Percentiles rank a stretch among this genome's conserved stretches.
Evolutionary conservation across 75 land plant genomes (phyloP).

Genomic region (Cryptomeria japonica): DNA sequence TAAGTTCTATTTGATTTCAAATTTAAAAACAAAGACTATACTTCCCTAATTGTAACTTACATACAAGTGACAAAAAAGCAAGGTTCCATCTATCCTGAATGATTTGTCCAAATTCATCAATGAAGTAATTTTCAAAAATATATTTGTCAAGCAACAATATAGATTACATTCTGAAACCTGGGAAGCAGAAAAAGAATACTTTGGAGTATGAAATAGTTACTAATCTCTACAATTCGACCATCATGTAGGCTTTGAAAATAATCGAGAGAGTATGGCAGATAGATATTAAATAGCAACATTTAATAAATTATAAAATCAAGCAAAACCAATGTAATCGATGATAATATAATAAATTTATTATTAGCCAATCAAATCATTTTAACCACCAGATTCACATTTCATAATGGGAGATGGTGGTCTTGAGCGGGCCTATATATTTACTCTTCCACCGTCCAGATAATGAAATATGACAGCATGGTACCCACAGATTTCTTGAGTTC

Average conservation of each 20-base stretch:
- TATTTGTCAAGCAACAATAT: background rate
- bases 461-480: background rate
- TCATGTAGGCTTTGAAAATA: background rate
- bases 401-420: background rate
- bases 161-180: background rate
- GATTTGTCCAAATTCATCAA: background rate
- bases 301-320: background rate
- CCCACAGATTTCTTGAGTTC: constrained; percentile 5
- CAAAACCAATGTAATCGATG: background rate
- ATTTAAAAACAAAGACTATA: background rate
- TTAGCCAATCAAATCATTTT: background rate
- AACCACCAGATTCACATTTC: background rate
- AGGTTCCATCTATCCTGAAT: background rate
- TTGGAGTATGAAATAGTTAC: background rate
- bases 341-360: background rate
- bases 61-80: background rate
- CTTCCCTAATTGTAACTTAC: background rate
- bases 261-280: background rate
- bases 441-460: background rate
- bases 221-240: background rate
- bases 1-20: background rate
- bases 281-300: background rate
- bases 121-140: background rate
- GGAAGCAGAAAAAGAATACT: background rate
- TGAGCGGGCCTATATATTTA: background rate